These are phyloP conservation scores for Balakata baccata DNA, from an alignment of 345 rosid species.

Conservation along the genomic window DNA sequence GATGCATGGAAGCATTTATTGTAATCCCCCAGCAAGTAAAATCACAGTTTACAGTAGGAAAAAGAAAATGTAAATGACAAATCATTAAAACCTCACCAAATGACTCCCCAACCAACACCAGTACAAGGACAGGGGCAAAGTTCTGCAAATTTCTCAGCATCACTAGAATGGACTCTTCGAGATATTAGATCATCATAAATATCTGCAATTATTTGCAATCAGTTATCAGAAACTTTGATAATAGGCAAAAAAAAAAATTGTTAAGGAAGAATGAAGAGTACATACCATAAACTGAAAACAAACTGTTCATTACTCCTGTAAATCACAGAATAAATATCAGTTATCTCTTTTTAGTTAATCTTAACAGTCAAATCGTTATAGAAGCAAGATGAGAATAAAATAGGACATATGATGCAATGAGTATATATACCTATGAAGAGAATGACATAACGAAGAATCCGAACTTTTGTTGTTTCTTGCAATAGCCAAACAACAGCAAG, in stretches of 20 bases:
- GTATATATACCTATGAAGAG: constrained; percentile 79
- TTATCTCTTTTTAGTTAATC: background rate
- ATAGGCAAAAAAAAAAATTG: background rate
- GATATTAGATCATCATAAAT: constrained; percentile 94
- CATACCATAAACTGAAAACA: constrained; percentile 93
- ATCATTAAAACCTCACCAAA: constrained; percentile 56
- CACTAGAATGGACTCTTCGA: constrained; percentile 82
- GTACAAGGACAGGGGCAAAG: constrained; percentile 88
- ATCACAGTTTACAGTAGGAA: too few species aligned
- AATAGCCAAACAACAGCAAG: constrained; percentile 78
- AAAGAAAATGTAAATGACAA: background rate
- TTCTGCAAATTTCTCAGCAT: constrained; percentile 99
- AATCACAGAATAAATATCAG: constrained; percentile 21
- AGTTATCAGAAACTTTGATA: background rate
- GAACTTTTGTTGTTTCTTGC: constrained; percentile 75
- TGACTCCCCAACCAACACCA: constrained; percentile 94
- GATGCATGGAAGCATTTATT: background rate
- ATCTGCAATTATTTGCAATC: constrained; percentile 37
- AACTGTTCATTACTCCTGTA: constrained; percentile 97
- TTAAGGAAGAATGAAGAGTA: constrained; percentile 1
- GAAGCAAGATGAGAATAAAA: constrained; percentile 10
- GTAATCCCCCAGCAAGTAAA: too few species aligned
- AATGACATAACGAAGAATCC: constrained; percentile 83
- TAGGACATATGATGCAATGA: constrained; percentile 2
- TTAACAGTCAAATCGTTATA: background rate